Conservation (phyloP, 768 basidiomycete genomes). For the Multifurca ochricompacta region DNA sequence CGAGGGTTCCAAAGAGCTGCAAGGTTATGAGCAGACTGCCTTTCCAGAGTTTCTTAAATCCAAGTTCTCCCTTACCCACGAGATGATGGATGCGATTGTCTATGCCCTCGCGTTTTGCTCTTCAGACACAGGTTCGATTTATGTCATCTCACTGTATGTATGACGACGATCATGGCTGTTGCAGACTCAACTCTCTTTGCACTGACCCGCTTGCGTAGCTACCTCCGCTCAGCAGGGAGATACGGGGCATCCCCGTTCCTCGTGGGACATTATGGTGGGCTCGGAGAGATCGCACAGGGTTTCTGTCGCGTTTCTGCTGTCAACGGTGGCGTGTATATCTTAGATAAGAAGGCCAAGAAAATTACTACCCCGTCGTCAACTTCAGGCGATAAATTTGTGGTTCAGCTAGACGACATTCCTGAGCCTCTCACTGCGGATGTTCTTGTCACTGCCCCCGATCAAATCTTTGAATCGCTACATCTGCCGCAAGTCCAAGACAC, state of each 20-base stretch:
- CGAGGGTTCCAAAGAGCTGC: constrained; percentile 51
- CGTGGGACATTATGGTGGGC: constrained; percentile 90
- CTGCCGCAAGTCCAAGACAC: not conserved
- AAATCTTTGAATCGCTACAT: constrained; percentile 13
- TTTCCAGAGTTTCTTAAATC: constrained; percentile 60
- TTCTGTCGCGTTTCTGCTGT: constrained; percentile 87
- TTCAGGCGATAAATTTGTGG: constrained; percentile 28
- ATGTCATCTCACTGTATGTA: not conserved
- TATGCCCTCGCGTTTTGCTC: constrained; percentile 74
- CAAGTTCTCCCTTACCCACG: constrained; percentile 53
- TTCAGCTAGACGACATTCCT: constrained; percentile 53
- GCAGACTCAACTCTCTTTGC: constrained; percentile 62
- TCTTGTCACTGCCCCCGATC: constrained; percentile 43
- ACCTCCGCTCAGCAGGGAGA: constrained; percentile 71
- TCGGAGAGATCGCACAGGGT: constrained; percentile 89
- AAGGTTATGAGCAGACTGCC: constrained; percentile 45
- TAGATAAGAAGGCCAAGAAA: constrained; percentile 42
- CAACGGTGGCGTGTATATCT: constrained; percentile 62
- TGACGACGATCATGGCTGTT: constrained; percentile 10
- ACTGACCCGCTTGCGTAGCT: constrained; percentile 61
- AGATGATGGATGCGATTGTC: constrained; percentile 52
- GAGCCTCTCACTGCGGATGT: constrained; percentile 49
- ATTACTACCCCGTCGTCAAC: constrained; percentile 14
- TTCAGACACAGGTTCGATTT: constrained; percentile 45
- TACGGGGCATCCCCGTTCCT: constrained; percentile 88